Base-by-base conservation (phyloP, 2,329 filamentous ascomycete genomes). In the Paraconiothyrium sp. region DNA sequence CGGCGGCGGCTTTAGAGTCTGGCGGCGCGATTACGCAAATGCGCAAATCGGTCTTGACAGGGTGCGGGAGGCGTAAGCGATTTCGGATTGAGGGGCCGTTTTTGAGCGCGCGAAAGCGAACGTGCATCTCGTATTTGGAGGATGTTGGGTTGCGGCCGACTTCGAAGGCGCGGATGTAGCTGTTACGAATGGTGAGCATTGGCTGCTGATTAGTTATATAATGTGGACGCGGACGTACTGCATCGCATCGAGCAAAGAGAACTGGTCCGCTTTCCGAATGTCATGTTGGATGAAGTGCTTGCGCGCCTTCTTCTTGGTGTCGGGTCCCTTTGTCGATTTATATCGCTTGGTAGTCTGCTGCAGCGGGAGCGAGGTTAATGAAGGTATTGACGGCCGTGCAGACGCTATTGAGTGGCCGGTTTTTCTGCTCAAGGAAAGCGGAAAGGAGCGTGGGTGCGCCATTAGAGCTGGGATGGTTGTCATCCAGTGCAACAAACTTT, bases 21-120 rank as follows among this genome's bases (percentile, higher is more conserved):
- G 94, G 90, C n/a, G 92, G 89, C 77, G 91, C 94, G 69, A 99
- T 92, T 59, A 98, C 95, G 75, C 90, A 95, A 73, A 99, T 93
- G 65, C 90, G 89, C 55, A 93, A 85, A 78, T 97, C 93, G 65
- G 92, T 96, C 78, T 93, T 92, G 67, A 98, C 92, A 4, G 94
- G 90, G 79, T 96, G 91, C 0, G 95, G 95, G 20, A 99, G 89
- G 46, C 91, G 90, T 75, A 99, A 85, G 76, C 92, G 92, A 81
- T 92, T 96, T 66, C 94, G 92, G 67, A 99, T 85, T 9, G 95
- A 89, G 20, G 94, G 90, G 0, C 94, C 93, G 79, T 93, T 94
- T 78, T 94, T 94, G 69, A 88, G 85, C 1, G 94, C 93, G 73
- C 90, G 90, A 65, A 99, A 83, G 74, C 91, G 93, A 71, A 99